Evolutionary conservation across 371 early-diverging fungal species (phyloP).

Genomic region (Lichtheimia ramosa): DNA sequence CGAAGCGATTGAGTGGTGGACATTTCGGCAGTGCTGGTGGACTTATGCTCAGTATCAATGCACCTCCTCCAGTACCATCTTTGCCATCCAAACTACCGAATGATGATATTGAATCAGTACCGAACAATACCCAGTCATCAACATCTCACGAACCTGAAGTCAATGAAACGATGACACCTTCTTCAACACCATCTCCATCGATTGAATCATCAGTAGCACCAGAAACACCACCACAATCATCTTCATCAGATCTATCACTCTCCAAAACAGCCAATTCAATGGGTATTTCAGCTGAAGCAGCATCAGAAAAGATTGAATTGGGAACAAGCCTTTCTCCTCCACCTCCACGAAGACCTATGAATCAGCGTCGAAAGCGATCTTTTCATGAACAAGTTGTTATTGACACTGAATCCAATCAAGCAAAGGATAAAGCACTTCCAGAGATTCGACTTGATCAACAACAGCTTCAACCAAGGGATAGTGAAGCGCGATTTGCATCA

Average conservation of each 20-base stretch:
- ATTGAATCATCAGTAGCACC: neutral
- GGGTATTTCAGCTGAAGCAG: neutral
- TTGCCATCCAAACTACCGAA: neutral
- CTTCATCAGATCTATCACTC: neutral
- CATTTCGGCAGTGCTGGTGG: constrained; percentile 54
- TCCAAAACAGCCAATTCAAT: constrained; percentile 1
- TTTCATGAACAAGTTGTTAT: neutral
- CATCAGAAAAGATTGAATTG: neutral
- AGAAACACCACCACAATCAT: constrained; percentile 6
- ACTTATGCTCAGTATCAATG: constrained; percentile 34
- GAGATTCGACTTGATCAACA: constrained; percentile 1
- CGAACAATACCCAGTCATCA: neutral
- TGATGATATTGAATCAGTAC: neutral
- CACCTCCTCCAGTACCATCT: constrained; percentile 11
- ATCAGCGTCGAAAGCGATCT: constrained; percentile 2
- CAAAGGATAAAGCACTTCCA: neutral
- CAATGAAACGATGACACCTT: too few relatives aligned
- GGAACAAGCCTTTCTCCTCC: neutral
- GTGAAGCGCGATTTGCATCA: constrained; percentile 29
- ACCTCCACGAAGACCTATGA: constrained; percentile 7
- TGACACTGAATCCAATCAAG: neutral
- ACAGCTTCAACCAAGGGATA: neutral
- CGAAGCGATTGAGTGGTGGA: constrained; percentile 45
- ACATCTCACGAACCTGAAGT: neutral
- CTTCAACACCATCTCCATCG: neutral